phyloP scores from a whole-genome alignment of 345 rosid species.

The Carallia pectinifolia region DNA sequence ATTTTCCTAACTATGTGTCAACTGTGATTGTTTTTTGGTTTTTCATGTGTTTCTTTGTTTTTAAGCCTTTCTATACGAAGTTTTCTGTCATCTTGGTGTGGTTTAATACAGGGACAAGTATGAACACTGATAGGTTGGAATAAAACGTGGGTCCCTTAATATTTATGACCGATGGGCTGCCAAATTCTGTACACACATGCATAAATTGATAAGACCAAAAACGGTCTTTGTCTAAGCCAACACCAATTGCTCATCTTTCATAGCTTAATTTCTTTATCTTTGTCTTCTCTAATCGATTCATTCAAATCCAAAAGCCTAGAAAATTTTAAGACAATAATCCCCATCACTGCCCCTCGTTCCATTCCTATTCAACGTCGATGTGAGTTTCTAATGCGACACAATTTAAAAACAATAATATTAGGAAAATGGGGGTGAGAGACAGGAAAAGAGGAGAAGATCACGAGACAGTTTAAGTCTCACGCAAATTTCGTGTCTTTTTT shows the following conservation, averaged over 20 bases:
- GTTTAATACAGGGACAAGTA: neutral
- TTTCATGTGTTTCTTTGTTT: neutral
- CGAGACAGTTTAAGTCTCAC: no score
- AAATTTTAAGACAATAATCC: no score
- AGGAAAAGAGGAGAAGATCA: no score
- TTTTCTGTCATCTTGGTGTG: neutral
- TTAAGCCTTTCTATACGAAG: neutral
- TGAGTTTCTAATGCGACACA: no score
- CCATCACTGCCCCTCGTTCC: neutral
- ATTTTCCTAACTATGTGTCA: neutral
- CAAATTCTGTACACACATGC: slow-evolving; percentile 25
- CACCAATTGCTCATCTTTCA: slow-evolving; percentile 2
- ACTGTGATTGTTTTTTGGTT: neutral
- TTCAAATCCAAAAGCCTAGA: no score
- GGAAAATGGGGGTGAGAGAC: no score
- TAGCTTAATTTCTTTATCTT: neutral
- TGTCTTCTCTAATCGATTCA: neutral
- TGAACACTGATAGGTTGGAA: neutral
- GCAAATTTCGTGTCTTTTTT: no score
- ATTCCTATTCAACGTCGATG: neutral
- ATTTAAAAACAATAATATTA: no score
- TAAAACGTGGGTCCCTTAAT: slow-evolving; percentile 16
- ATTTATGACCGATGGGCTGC: slow-evolving; percentile 19
- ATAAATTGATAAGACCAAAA: slow-evolving; percentile 36
- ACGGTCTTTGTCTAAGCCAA: slow-evolving; percentile 40